These are phyloP conservation scores for Hamigera avellanea DNA, from an alignment of 495 filamentous ascomycete genomes.

Conservation along the genomic window DNA sequence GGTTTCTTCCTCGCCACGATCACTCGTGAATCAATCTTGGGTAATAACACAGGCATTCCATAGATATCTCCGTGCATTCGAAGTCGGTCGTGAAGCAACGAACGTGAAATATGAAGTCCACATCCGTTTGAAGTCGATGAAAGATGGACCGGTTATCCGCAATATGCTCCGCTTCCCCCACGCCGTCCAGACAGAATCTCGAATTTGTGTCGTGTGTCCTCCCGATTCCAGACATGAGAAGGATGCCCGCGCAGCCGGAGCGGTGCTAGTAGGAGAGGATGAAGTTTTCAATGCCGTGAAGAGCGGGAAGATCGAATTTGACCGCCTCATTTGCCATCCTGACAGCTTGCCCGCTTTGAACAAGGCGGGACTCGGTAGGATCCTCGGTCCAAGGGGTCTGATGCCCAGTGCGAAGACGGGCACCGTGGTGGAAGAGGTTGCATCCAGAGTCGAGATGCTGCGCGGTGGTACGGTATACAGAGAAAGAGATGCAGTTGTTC, in stretches of 20 bases:
- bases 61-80: slow-evolving; percentile 82
- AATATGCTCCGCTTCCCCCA: slow-evolving; percentile 82
- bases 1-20: slow-evolving; percentile 9
- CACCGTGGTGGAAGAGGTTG: slow-evolving; percentile 75
- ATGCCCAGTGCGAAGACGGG: slow-evolving; percentile 86
- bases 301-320: slow-evolving; percentile 67
- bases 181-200: slow-evolving; percentile 71
- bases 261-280: slow-evolving; percentile 72
- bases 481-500: slow-evolving; percentile 72
- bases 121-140: slow-evolving; percentile 63
- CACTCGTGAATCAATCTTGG: background rate
- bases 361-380: slow-evolving; percentile 63
- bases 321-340: slow-evolving; percentile 75
- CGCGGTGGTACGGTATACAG: slow-evolving; percentile 77
- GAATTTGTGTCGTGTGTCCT: slow-evolving; percentile 80
- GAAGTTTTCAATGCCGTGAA: slow-evolving; percentile 72
- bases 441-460: slow-evolving; percentile 57
- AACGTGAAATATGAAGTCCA: slow-evolving; percentile 77
- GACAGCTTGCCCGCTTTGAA: slow-evolving; percentile 62
- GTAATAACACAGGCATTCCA: slow-evolving; percentile 1
- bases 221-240: slow-evolving; percentile 55
- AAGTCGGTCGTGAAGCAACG: slow-evolving; percentile 70
- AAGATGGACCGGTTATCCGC: slow-evolving; percentile 75
- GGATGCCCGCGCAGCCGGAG: slow-evolving; percentile 64
- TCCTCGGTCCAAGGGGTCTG: slow-evolving; percentile 78